Base-by-base conservation (phyloP, 208 protist species). In the Strigomonas culicis region DNA sequence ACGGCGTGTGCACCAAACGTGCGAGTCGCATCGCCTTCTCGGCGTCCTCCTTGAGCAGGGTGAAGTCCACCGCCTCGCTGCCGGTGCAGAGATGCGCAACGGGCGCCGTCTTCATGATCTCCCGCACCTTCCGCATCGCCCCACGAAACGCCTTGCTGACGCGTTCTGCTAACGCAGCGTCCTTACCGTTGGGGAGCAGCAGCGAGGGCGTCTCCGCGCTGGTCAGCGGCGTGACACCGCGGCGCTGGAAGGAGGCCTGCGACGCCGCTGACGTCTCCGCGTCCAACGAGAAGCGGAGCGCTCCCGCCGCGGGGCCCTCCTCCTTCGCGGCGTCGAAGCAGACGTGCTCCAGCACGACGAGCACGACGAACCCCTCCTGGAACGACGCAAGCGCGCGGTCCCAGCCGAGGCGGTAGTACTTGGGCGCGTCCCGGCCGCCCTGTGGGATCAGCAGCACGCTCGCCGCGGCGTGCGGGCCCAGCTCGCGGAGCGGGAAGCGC, bases 61-160 rank as follows among this genome's bases (percentile, higher is more conserved):
- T 85, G 46, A 73, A 82, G 59, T 95, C 89, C 2, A 89, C 68
- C 1, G 89, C 80, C 69, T 92, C 83, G 4, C 34, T 55, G 11
- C 75, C 80, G 1, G 71, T 31, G 32, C 62, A 57, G 24, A 95
- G 72, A 30, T 73, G 59, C 6, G 50, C 13, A 15, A 95, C 59
- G 8, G 89, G 89, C 13, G 51, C 24, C 6, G 71, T 57, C 52
- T 69, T 62, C 0, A 74, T 75, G 11, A 92, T 68, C 19, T 70
- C 28, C 19, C 89, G 80, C 68, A 77, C 88, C 44, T 80, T 52
- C 1, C 66, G 50, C 19, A 95, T 84, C 22, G 79, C 89, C 1
- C 60, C 32, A 21, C 75, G 47, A 19, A 91, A 83, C n/a, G 75
- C 79, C 6, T 65, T 56, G 1, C 69, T 49, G 1, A 92, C 27